phyloP scores from a whole-genome alignment of 805 yeast genomes.

The Ogataea ganodermae region DNA sequence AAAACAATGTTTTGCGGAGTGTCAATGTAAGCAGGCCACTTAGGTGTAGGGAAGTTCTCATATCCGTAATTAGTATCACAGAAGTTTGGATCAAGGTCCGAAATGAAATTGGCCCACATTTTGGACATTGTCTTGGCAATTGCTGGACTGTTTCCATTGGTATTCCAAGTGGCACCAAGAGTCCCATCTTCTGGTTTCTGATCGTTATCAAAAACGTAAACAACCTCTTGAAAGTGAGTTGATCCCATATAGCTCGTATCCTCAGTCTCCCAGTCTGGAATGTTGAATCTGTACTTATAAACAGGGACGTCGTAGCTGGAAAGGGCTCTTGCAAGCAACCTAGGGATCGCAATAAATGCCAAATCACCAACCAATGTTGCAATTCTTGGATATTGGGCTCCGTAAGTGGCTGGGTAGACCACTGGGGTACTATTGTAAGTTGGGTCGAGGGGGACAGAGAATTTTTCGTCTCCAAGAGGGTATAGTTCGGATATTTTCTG shows the following conservation, averaged over 20 bases:
- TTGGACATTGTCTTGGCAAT: constrained; percentile 5
- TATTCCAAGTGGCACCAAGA: constrained; percentile 1
- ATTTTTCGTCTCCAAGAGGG: neutral
- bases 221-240: constrained; percentile 2
- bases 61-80: neutral
- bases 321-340: constrained; percentile 1
- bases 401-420: neutral
- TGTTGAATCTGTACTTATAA: constrained; percentile 7
- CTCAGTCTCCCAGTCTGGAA: neutral
- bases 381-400: constrained; percentile 1
- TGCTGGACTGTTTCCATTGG: neutral
- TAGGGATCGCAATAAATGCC: neutral
- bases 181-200: neutral
- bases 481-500: neutral
- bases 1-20: constrained; percentile 1
- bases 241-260: neutral
- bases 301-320: neutral
- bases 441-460: neutral
- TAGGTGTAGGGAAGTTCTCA: constrained; percentile 4
- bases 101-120: constrained; percentile 5
- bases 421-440: neutral
- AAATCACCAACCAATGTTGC: neutral
- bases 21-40: constrained; percentile 1
- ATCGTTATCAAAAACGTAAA: constrained; percentile 4
- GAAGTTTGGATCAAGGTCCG: constrained; percentile 4